These are phyloP conservation scores for Stagonosporopsis vannaccii DNA, from an alignment of 2,329 filamentous ascomycete species.

Conservation along the genomic window DNA sequence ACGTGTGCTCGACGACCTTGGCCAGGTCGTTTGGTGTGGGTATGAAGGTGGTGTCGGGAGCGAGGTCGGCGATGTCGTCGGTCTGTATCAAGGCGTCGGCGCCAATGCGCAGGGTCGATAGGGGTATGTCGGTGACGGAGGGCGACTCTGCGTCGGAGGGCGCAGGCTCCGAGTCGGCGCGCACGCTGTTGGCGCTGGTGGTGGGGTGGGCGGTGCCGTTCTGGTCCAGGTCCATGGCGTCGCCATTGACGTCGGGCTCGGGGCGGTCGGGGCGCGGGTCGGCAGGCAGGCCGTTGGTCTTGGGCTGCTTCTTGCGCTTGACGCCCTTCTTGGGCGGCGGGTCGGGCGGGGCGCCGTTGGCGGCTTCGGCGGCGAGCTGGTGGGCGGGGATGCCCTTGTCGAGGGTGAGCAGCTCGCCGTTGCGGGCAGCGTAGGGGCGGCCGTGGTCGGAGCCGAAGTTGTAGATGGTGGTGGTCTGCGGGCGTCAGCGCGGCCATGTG, in stretches of 20 bases:
- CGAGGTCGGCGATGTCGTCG: conserved; percentile 44
- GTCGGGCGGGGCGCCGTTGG: conserved; percentile 42
- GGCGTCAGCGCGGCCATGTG: conserved; percentile 24
- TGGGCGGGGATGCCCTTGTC: conserved; percentile 48
- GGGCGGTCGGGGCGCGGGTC: conserved; percentile 33
- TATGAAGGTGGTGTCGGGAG: conserved; percentile 40
- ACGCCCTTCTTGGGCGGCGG: conserved; percentile 42
- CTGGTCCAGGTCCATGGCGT: conserved; percentile 57
- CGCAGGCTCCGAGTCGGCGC: conserved; percentile 47
- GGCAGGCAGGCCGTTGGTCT: conserved; percentile 38
- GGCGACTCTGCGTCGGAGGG: conserved; percentile 49
- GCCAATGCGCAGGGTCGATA: conserved; percentile 51
- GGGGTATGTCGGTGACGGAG: conserved; percentile 47
- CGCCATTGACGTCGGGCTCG: conserved; percentile 52
- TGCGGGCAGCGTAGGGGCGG: conserved; percentile 47
- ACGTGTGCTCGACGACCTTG: conserved; percentile 42
- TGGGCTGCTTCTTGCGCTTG: conserved; percentile 45
- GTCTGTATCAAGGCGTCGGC: conserved; percentile 48
- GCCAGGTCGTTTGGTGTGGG: conserved; percentile 32
- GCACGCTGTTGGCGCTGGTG: conserved; percentile 38
- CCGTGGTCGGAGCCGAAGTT: conserved; percentile 51
- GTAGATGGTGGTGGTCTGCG: conserved; percentile 44
- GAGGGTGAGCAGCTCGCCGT: conserved; percentile 46
- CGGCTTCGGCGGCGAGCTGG: conserved; percentile 42
- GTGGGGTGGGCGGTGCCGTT: conserved; percentile 40